Base-by-base conservation (phyloP, 1,284 basidiomycete genomes). In the Hemileia vastatrix region DNA sequence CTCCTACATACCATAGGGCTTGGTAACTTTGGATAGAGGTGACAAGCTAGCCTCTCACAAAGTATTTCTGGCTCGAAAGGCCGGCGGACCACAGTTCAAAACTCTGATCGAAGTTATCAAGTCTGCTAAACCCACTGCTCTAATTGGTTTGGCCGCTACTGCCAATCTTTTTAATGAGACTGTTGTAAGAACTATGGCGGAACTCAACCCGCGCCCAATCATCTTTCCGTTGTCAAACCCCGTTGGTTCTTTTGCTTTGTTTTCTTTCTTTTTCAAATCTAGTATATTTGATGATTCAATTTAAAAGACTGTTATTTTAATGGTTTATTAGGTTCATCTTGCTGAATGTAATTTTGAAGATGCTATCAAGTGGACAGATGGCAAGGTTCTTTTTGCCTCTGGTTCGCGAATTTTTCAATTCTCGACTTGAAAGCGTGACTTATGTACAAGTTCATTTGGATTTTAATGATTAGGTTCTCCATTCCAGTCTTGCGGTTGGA, bases 211-310 rank as follows among this genome's bases (percentile, higher is more conserved):
- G 19, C 83, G 86, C 21, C 92, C 93, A 24, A 93, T 95, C 79
- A 85, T 96, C 76, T 95, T 96, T 82, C 90, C 93, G 53, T 84
- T 96, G n/a, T 91, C 88, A 36, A 97, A 96, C 79, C 93, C 93
- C 31, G 86, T 89, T 52, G 81, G 82, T 53, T 83, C 91, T 2
- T 21, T 11, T n/a, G n/a, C n/a, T n/a, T n/a, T n/a, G n/a, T n/a
- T n/a, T n/a, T n/a, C n/a, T n/a, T n/a, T n/a, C n/a, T 1, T 45
- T 9, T 1, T 6, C 21, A 2, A 45, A 45, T n/a, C n/a, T 45
- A 1, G n/a, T n/a, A n/a, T 4, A n/a, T 9, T n/a, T 45, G 6
- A 45, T 3, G 44, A n/a, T 18, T n/a, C n/a, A 44, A 44, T 3
- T 6, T 45, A 4, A 18, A n/a, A 18, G 9, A 45, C 9, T 1